Base-by-base conservation (phyloP, 75 land plant genomes). In the Picea glauca region DNA sequence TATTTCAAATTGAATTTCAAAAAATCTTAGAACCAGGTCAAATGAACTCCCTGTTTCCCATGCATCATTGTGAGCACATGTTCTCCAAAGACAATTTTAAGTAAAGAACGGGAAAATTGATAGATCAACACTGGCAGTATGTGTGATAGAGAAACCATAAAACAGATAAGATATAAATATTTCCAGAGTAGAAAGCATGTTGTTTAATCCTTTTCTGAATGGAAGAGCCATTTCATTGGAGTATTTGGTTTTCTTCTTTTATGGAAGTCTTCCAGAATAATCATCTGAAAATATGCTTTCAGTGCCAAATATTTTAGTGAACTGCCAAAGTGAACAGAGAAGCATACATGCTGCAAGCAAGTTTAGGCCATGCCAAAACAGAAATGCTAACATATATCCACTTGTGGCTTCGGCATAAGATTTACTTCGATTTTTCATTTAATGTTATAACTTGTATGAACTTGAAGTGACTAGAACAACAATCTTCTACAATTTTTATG, bases 171-270 rank as follows among this genome's bases (percentile, higher is more conserved):
- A 5, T 33, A 5, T 5, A 66, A 30, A 65, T 13, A 63, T 0
- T 32, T 13, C 56, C 56, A 50, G 56, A 50, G 56, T 50, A 50
- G 72, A 31, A 84, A 84, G 35, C 31, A 38, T 15, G 31, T 20
- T 66, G 1, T 33, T 15, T 65, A 32, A 30, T 26, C 5, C 68
- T 65, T 68, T 68, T 68, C 35, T 32, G 40, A 68, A 68, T 38
- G 5, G 14, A 6, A 35, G 50, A 68, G 20, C 56, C 46, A 68
- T 68, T 68, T 5, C 70, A 66, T 17, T 32, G 0, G 20, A 26
- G 30, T 66, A 38, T 66, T 8, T 5, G 17, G 0, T 38, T 68
- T 68, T 18, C 5, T 17, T 15, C 3, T 66, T 33, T 1, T 38
- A 38, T 2, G 17, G 50, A 68, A 32, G 46, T 8, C 21, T 38